These are phyloP conservation scores for Debaryomyces castellii DNA, from an alignment of 805 yeast species.

Conservation along the genomic window DNA sequence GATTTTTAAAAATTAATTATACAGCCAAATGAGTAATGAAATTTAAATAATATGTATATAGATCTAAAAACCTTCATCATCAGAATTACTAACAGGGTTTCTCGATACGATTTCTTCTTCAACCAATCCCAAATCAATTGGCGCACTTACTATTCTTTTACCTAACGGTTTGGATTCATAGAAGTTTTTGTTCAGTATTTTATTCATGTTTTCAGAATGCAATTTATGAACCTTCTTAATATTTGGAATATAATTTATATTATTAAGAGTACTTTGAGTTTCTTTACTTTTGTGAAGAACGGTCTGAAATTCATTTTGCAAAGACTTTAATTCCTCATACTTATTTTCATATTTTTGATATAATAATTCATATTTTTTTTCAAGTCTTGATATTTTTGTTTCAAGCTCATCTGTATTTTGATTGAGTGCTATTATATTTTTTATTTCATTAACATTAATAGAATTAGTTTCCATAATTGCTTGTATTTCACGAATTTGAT, in stretches of 20 bases:
- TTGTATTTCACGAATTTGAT: neutral
- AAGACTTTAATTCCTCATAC: constrained; percentile 17
- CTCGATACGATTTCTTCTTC: constrained; percentile 6
- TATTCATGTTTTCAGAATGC: constrained; percentile 18
- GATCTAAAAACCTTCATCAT: constrained; percentile 6
- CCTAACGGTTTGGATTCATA: constrained; percentile 1
- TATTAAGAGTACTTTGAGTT: constrained; percentile 2
- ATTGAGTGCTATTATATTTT: neutral
- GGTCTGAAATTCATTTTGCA: constrained; percentile 20
- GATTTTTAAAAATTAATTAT: constrained; percentile 16
- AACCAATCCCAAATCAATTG: constrained; percentile 9
- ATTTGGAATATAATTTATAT: constrained; percentile 1
- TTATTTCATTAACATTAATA: neutral
- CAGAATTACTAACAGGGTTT: constrained; percentile 10
- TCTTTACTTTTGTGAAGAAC: constrained; percentile 9
- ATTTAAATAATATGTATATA: constrained; percentile 7
- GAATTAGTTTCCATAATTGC: neutral
- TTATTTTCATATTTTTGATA: constrained; percentile 22
- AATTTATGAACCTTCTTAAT: constrained; percentile 21
- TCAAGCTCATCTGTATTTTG: constrained; percentile 1
- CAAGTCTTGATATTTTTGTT: constrained; percentile 8
- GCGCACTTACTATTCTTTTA: constrained; percentile 31
- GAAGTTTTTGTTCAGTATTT: constrained; percentile 8
- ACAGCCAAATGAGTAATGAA: neutral
- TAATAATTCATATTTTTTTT: constrained; percentile 19